Conservation (phyloP, 345 rosid genomes). For the Eucalyptus decipiens region DNA sequence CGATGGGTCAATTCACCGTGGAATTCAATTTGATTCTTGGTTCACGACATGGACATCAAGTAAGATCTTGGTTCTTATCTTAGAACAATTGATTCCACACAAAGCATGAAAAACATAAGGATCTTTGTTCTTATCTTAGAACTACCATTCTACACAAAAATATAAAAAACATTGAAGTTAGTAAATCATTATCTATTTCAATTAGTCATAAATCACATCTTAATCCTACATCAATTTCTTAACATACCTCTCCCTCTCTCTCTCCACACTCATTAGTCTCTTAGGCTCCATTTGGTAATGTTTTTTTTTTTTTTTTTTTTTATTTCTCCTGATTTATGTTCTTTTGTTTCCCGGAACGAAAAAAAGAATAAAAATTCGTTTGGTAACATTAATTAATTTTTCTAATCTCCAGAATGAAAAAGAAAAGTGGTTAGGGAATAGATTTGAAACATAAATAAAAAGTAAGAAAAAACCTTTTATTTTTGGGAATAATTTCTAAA, state of each 20-base stretch:
- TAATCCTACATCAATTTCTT: not conserved
- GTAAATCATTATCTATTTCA: not conserved
- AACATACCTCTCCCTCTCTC: not conserved
- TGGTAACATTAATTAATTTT: accelerated
- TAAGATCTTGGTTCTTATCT: not conserved
- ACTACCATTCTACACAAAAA: not conserved
- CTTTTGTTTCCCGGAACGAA: accelerated
- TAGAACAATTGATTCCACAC: not conserved
- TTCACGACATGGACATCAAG: not conserved
- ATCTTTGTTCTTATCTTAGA: not conserved
- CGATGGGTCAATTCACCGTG: no score
- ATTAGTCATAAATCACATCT: not conserved
- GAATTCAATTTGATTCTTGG: not conserved
- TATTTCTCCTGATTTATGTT: accelerated
- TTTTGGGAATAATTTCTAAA: accelerated
- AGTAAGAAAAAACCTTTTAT: accelerated
- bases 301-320: no score
- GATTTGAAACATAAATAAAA: accelerated
- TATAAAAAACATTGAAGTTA: not conserved
- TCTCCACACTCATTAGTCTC: not conserved
- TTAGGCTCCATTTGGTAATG: no score
- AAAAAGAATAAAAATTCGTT: accelerated
- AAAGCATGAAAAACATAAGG: not conserved
- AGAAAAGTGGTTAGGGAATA: no score
- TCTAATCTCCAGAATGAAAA: accelerated